phyloP scores from a whole-genome alignment of 78 protist genomes.

The Isochrysis galbana region DNA sequence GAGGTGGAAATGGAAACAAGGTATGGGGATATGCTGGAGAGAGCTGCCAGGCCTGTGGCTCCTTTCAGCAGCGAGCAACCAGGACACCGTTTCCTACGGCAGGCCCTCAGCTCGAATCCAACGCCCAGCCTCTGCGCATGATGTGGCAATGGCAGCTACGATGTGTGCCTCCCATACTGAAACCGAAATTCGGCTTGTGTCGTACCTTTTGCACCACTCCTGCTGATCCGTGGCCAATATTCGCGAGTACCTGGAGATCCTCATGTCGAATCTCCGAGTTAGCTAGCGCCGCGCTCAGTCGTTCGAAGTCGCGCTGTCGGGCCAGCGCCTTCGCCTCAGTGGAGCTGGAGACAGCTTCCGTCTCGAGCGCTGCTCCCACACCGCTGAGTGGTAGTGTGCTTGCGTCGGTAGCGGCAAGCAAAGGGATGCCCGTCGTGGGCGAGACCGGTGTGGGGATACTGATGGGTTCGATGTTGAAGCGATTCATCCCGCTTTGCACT shows the following conservation, averaged over 20 bases:
- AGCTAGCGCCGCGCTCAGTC: not conserved
- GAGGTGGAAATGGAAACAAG: not conserved
- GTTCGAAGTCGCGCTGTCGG: not conserved
- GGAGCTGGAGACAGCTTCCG: not conserved
- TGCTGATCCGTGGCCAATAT: conserved; percentile 26
- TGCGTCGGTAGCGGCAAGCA: not conserved
- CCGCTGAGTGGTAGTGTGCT: not conserved
- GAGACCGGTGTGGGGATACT: not conserved
- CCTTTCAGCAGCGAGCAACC: too few relatives aligned
- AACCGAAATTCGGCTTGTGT: too few relatives aligned
- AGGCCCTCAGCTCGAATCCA: too few relatives aligned
- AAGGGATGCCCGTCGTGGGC: not conserved
- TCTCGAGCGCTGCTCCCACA: not conserved
- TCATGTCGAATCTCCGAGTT: not conserved
- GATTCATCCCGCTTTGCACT: not conserved
- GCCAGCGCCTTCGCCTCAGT: not conserved
- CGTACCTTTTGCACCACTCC: conserved; percentile 34
- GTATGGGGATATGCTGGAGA: not conserved
- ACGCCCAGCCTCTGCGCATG: too few relatives aligned
- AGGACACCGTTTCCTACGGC: too few relatives aligned
- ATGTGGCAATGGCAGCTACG: too few relatives aligned
- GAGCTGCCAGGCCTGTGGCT: too few relatives aligned
- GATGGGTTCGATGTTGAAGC: not conserved
- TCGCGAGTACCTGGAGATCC: not conserved
- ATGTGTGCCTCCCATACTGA: too few relatives aligned